phyloP scores from a whole-genome alignment of 371 early-diverging fungal genomes.

The Syncephalastrum monosporum region DNA sequence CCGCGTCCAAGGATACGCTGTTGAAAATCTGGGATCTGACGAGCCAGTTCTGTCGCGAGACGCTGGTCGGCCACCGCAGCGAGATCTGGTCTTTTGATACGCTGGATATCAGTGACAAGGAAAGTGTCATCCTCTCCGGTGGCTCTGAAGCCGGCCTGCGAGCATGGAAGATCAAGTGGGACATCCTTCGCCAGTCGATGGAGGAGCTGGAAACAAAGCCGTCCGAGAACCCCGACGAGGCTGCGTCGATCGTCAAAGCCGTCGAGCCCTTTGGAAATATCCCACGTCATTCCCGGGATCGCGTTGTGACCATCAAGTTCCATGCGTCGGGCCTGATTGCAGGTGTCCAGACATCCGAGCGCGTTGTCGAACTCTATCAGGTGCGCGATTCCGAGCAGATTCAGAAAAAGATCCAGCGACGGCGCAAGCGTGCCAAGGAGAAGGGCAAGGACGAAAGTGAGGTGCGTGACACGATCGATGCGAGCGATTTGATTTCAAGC shows the following conservation, averaged over 20 bases:
- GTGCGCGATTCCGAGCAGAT: slow-evolving; percentile 76
- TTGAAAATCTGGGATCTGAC: slow-evolving; percentile 95
- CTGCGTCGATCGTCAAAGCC: slow-evolving; percentile 48
- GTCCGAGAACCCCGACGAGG: slow-evolving; percentile 28
- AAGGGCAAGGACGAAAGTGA: slow-evolving; percentile 62
- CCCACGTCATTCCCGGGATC: slow-evolving; percentile 79
- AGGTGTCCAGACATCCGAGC: slow-evolving; percentile 79
- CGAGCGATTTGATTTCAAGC: slow-evolving; percentile 68
- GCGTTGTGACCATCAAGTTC: slow-evolving; percentile 73
- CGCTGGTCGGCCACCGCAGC: slow-evolving; percentile 86
- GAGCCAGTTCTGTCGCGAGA: slow-evolving; percentile 93
- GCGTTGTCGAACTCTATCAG: slow-evolving; percentile 80
- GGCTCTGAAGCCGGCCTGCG: slow-evolving; percentile 82
- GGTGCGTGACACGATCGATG: slow-evolving; percentile 52
- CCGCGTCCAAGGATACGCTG: slow-evolving; percentile 91
- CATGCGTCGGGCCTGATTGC: slow-evolving; percentile 76
- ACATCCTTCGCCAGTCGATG: slow-evolving; percentile 41
- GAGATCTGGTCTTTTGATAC: slow-evolving; percentile 90
- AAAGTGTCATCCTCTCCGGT: slow-evolving; percentile 77
- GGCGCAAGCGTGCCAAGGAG: slow-evolving; percentile 79
- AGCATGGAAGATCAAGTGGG: slow-evolving; percentile 83
- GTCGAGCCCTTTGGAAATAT: slow-evolving; percentile 74
- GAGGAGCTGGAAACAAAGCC: slow-evolving; percentile 42
- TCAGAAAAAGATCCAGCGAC: slow-evolving; percentile 78
- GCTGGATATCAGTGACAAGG: slow-evolving; percentile 26